Evolutionary conservation across 2,329 filamentous ascomycete genomes (phyloP), one percentile per base, ranked within the genome.

Genomic region (Hansfordia pulvinata): DNA sequence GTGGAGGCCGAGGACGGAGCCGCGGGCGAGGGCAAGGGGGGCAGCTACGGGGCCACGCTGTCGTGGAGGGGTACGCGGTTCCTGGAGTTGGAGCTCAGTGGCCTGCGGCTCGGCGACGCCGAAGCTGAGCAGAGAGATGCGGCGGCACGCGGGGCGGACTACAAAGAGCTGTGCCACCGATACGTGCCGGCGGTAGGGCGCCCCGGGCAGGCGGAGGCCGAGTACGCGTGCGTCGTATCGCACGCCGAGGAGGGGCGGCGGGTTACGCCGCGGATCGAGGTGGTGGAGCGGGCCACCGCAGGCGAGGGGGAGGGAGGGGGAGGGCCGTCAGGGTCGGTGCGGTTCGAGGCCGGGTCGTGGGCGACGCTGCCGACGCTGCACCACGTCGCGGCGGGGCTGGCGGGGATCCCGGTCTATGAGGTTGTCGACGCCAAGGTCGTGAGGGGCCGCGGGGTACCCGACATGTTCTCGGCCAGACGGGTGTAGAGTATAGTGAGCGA

Each of bases 311-410:
- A n/a, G n/a, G n/a, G n/a, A n/a, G n/a, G n/a, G n/a, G n/a, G n/a
- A n/a, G n/a, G n/a, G n/a, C n/a, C n/a, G n/a, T n/a, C n/a, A n/a
- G n/a, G n/a, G n/a, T n/a, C n/a, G n/a, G 44, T 76, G 26, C 45
- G 50, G 26, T 59, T 73, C 28, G 53, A 67, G 20, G 49, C 47
- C 0, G 36, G 61, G 10, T 59, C 68, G 36, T 68, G 60, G 68
- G 50, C 67, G 24, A 50, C 46, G 4, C 41, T 76, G 31, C 73
- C 72, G 1, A 77, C 70, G 3, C 46, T 76, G 27, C 69, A 76
- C 38, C 65, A 76, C 39, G 47, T 77, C 7, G 49, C 68, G 5
- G 44, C 49, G 12, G 50, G 58, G 10, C 42, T 76, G 30, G 57
- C 58, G 2, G 63, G 69, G 35, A 51, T 77, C 4, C 71, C 69